These are phyloP conservation scores for Serendipita indica DNA, from an alignment of 768 basidiomycete species.

Conservation along the genomic window DNA sequence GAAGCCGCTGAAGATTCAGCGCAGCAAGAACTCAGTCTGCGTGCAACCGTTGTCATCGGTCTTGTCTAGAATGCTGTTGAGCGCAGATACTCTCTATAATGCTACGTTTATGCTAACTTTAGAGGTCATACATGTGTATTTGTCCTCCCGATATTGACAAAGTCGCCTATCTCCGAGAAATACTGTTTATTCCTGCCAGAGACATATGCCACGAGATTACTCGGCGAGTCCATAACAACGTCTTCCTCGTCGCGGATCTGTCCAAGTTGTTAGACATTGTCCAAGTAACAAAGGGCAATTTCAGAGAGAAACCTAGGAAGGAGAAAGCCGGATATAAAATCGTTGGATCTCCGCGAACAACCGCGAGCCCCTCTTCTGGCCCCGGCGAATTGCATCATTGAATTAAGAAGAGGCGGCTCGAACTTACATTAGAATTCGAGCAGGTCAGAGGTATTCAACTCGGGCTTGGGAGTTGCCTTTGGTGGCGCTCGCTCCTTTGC, in stretches of 20 bases:
- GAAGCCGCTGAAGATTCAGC: conserved; percentile 27
- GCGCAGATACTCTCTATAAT: too few species aligned
- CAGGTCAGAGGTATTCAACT: conserved; percentile 7
- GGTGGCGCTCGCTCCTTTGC: not conserved
- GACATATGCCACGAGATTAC: too few species aligned
- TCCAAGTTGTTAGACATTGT: too few species aligned
- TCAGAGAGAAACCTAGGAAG: too few species aligned
- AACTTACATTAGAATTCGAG: not conserved
- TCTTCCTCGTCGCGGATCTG: too few species aligned
- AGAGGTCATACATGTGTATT: too few species aligned
- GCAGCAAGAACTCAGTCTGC: conserved; percentile 43
- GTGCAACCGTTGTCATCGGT: conserved; percentile 68
- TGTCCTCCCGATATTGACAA: too few species aligned
- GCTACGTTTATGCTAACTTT: too few species aligned
- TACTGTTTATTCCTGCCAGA: not conserved
- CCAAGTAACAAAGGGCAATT: too few species aligned
- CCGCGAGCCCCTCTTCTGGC: conserved; percentile 2
- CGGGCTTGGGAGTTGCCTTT: not conserved
- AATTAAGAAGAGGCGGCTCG: not conserved
- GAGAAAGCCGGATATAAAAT: not conserved
- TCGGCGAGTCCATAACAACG: too few species aligned
- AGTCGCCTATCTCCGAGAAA: too few species aligned
- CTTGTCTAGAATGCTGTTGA: conserved; percentile 44
- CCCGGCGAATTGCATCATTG: conserved; percentile 2
- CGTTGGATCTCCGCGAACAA: not conserved